phyloP scores from a whole-genome alignment of 2,329 filamentous ascomycete genomes.

The Penicillium sp. region DNA sequence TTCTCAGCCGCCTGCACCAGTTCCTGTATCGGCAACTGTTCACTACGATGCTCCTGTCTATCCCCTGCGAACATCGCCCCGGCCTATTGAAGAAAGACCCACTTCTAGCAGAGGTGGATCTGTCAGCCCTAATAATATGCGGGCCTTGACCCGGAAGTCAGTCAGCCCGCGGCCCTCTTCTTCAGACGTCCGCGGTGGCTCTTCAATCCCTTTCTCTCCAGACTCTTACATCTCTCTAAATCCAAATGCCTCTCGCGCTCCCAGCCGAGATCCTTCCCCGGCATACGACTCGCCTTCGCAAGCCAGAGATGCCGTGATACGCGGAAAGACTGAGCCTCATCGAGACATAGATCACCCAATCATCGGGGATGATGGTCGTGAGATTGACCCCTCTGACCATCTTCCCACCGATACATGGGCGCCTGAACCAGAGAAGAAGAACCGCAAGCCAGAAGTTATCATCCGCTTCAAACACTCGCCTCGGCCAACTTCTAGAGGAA shows the following conservation, averaged over 20 bases:
- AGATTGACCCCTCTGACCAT: slow-evolving; percentile 67
- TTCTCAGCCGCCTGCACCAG: slow-evolving; percentile 22
- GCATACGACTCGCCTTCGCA: slow-evolving; percentile 42
- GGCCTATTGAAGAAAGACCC: slow-evolving; percentile 28
- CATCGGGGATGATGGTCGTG: slow-evolving; percentile 62
- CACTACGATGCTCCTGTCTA: slow-evolving; percentile 28
- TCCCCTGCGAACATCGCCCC: slow-evolving; percentile 31
- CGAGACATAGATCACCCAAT: slow-evolving; percentile 55
- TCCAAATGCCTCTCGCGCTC: slow-evolving; percentile 43
- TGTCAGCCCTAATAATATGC: slow-evolving; percentile 35
- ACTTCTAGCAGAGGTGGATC: slow-evolving; percentile 33
- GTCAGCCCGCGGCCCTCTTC: slow-evolving; percentile 56
- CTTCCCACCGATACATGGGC: slow-evolving; percentile 66
- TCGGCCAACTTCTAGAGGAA: slow-evolving; percentile 25
- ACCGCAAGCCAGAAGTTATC: slow-evolving; percentile 49
- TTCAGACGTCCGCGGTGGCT: slow-evolving; percentile 41
- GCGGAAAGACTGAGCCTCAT: slow-evolving; percentile 39
- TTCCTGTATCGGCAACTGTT: slow-evolving; percentile 16
- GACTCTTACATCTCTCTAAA: slow-evolving; percentile 63
- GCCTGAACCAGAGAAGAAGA: slow-evolving; percentile 63
- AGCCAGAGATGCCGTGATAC: slow-evolving; percentile 40
- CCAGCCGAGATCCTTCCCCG: slow-evolving; percentile 34
- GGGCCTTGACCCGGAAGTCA: slow-evolving; percentile 55
- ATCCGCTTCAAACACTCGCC: slow-evolving; percentile 48
- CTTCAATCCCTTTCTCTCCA: slow-evolving; percentile 58